Percentiles rank a stretch among this genome's conserved stretches.
Conservation (phyloP, 371 early-diverging fungal genomes). For the Circinella minor region DNA sequence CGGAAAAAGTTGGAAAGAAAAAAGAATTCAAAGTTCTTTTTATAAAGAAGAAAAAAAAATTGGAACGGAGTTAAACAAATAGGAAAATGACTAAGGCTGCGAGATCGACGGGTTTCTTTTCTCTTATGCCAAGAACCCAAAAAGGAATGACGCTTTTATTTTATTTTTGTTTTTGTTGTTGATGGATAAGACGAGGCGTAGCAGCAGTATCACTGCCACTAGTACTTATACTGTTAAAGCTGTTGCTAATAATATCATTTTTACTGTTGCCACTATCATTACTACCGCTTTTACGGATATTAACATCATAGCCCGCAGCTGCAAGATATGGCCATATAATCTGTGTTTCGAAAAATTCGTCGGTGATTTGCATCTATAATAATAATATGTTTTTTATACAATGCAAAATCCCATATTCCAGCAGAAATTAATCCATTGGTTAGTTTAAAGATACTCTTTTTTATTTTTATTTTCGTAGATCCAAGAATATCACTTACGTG, state of each 20-base stretch:
- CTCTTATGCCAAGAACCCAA: neutral
- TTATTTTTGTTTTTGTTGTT: slow-evolving; percentile 6
- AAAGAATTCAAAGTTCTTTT: neutral
- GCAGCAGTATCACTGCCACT: slow-evolving; percentile 6
- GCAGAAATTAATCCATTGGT: neutral
- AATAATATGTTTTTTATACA: too few species aligned
- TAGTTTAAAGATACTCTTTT: neutral
- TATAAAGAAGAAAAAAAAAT: neutral
- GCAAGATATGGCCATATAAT: slow-evolving; percentile 58
- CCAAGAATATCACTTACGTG: slow-evolving; percentile 63
- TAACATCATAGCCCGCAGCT: neutral
- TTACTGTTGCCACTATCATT: neutral
- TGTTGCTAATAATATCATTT: slow-evolving; percentile 1
- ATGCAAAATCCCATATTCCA: too few species aligned
- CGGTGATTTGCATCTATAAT: slow-evolving; percentile 61
- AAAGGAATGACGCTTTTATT: slow-evolving; percentile 12
- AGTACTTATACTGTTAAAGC: neutral
- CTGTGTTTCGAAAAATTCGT: slow-evolving; percentile 53
- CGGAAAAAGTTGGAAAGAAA: slow-evolving; percentile 5
- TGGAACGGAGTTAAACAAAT: slow-evolving; percentile 7
- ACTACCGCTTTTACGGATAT: neutral
- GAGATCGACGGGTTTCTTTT: slow-evolving; percentile 9
- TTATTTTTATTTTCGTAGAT: neutral
- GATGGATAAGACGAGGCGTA: slow-evolving; percentile 8
- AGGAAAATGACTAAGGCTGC: neutral